Conservation (phyloP, 1,139 yeast genomes). For the Pichia terricola region DNA sequence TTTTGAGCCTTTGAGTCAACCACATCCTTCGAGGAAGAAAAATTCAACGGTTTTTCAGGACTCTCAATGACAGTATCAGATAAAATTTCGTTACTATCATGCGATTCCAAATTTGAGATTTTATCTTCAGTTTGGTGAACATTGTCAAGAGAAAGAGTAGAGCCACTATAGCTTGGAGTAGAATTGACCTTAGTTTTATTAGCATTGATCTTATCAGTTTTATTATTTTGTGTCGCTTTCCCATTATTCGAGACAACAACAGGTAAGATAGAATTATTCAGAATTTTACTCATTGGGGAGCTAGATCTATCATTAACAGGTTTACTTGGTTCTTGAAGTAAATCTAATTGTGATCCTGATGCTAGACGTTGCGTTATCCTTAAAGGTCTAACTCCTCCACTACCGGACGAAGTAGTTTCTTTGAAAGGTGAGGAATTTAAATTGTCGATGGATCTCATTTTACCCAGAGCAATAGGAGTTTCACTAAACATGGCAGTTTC, state of each 20-base stretch:
- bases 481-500: slow-evolving; percentile 6
- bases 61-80: too few relatives aligned
- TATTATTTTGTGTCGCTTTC: too few relatives aligned
- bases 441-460: background rate
- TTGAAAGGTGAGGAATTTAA: background rate
- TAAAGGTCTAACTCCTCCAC: slow-evolving; percentile 34
- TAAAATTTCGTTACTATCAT: background rate
- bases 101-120: background rate
- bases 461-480: slow-evolving; percentile 6
- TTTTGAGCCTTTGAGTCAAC: background rate
- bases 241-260: slow-evolving; percentile 3
- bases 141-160: background rate
- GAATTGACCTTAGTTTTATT: background rate
- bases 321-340: slow-evolving; percentile 2
- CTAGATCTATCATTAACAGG: background rate
- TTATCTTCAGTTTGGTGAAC: background rate
- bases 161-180: background rate
- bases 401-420: background rate
- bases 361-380: slow-evolving; percentile 42
- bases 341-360: slow-evolving; percentile 8
- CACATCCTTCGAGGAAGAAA: too few relatives aligned
- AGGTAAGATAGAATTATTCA: slow-evolving; percentile 8
- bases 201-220: background rate
- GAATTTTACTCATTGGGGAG: slow-evolving; percentile 6
- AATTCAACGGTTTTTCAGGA: too few relatives aligned